Conservation (phyloP, 2,329 filamentous ascomycete species). For the Leptoxyphium fumago region DNA sequence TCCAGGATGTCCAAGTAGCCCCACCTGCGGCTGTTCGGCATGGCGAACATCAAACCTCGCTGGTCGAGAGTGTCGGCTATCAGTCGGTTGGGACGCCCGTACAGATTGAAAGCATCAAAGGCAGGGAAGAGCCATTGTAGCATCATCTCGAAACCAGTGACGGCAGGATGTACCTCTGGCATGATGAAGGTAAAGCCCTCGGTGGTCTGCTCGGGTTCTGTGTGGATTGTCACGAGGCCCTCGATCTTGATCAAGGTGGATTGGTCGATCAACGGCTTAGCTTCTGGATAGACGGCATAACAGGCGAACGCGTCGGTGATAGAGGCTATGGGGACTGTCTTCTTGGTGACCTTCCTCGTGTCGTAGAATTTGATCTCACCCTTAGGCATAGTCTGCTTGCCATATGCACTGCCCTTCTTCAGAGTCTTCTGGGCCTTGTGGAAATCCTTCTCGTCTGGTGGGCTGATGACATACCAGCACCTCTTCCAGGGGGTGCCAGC, state of each 20-base stretch:
- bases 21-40: slow-evolving; percentile 77
- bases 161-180: slow-evolving; percentile 84
- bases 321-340: slow-evolving; percentile 75
- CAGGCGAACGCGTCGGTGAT: slow-evolving; percentile 83
- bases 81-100: slow-evolving; percentile 74
- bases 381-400: slow-evolving; percentile 57
- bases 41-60: slow-evolving; percentile 92
- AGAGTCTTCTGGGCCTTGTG: slow-evolving; percentile 68
- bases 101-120: slow-evolving; percentile 83
- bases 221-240: slow-evolving; percentile 77
- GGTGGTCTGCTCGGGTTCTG: slow-evolving; percentile 56
- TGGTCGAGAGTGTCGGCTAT: slow-evolving; percentile 78
- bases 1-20: slow-evolving; percentile 85
- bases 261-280: slow-evolving; percentile 83
- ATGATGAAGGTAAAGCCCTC: slow-evolving; percentile 97
- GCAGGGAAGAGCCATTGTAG: slow-evolving; percentile 83
- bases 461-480: slow-evolving; percentile 90
- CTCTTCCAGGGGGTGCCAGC: slow-evolving; percentile 91
- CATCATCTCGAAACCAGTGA: slow-evolving; percentile 91
- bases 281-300: slow-evolving; percentile 91
- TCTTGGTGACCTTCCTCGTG: slow-evolving; percentile 79
- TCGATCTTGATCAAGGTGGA: slow-evolving; percentile 92
- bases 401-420: slow-evolving; percentile 73
- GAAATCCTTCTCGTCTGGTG: slow-evolving; percentile 85
- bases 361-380: slow-evolving; percentile 95